A percentile compares a stretch with the other conserved stretches of the same genome.
Conservation (phyloP, 192 early-diverging fungal species). For the Entomortierella parvispora region DNA sequence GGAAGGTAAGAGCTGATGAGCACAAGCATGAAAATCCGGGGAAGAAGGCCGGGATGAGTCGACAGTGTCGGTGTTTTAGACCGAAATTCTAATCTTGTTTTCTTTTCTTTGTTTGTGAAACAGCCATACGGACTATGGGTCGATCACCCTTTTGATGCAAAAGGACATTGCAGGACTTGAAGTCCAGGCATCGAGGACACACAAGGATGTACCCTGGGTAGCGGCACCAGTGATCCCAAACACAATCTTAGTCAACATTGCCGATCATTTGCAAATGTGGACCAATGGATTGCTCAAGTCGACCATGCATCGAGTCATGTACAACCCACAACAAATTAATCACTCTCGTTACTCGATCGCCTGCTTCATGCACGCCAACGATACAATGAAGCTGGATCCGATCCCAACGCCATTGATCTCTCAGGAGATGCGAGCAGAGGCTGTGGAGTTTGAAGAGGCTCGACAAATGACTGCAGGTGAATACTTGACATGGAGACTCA, state of each 20-base stretch:
- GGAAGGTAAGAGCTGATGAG: constrained; percentile 51
- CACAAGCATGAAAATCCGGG: not conserved
- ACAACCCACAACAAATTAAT: constrained; percentile 59
- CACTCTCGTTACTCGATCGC: constrained; percentile 70
- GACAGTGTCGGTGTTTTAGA: no score
- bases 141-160: constrained; percentile 74
- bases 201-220: constrained; percentile 61
- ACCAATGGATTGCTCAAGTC: constrained; percentile 69
- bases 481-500: constrained; percentile 55
- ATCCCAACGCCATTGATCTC: constrained; percentile 56
- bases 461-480: constrained; percentile 62
- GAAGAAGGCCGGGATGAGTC: no score
- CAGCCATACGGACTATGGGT: constrained; percentile 77
- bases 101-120: not conserved
- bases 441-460: constrained; percentile 47
- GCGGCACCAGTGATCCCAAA: constrained; percentile 66
- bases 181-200: constrained; percentile 53
- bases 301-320: constrained; percentile 69
- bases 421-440: constrained; percentile 24
- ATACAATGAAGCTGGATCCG: constrained; percentile 54
- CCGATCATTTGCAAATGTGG: constrained; percentile 72
- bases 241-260: constrained; percentile 69
- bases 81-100: not conserved
- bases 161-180: constrained; percentile 69
- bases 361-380: constrained; percentile 68